A percentile compares a stretch with the other conserved stretches of the same genome.
These are phyloP conservation scores for Larix kaempferi DNA, from an alignment of 75 land plant genomes.

Conservation along the genomic window DNA sequence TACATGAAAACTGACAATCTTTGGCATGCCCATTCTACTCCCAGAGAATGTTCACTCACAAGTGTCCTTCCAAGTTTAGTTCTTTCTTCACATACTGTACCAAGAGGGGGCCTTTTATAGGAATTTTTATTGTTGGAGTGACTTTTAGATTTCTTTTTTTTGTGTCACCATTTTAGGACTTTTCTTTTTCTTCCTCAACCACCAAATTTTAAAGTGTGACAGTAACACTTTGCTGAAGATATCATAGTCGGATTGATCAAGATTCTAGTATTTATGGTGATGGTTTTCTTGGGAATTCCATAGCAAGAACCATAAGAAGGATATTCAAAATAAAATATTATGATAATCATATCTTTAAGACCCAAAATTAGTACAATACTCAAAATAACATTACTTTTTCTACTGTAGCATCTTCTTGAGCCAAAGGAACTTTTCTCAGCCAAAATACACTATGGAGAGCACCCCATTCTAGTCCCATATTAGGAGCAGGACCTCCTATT, in stretches of 20 bases:
- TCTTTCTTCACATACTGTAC: conserved; percentile 65
- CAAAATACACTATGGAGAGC: conserved; percentile 79
- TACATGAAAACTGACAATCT: conserved; percentile 74
- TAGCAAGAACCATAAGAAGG: conserved; percentile 28
- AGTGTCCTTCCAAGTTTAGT: conserved; percentile 10
- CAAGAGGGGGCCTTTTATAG: conserved; percentile 23
- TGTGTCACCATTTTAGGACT: conserved; percentile 1
- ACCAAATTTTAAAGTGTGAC: conserved; percentile 55
- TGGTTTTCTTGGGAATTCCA: conserved; percentile 28
- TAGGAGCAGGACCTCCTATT: conserved; percentile 97
- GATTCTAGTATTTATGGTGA: conserved; percentile 12
- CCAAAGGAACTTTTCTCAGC: conserved; percentile 51
- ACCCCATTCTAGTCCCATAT: conserved; percentile 93
- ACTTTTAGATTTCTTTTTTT: neutral
- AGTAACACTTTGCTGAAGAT: conserved; percentile 39
- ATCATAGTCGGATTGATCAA: conserved; percentile 31
- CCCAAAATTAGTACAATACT: conserved; percentile 41
- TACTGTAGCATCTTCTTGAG: conserved; percentile 56
- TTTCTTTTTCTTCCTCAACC: conserved; percentile 56
- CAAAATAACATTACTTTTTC: conserved; percentile 39
- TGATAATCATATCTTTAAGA: conserved; percentile 37
- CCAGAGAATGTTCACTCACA: conserved; percentile 23
- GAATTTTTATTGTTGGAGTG: conserved; percentile 10
- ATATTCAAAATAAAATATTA: conserved; percentile 44
- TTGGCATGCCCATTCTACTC: conserved; percentile 75